A percentile compares a stretch with the other conserved stretches of the same genome.
phyloP scores from a whole-genome alignment of 2,329 filamentous ascomycete genomes.

The Anisogramma anomala region DNA sequence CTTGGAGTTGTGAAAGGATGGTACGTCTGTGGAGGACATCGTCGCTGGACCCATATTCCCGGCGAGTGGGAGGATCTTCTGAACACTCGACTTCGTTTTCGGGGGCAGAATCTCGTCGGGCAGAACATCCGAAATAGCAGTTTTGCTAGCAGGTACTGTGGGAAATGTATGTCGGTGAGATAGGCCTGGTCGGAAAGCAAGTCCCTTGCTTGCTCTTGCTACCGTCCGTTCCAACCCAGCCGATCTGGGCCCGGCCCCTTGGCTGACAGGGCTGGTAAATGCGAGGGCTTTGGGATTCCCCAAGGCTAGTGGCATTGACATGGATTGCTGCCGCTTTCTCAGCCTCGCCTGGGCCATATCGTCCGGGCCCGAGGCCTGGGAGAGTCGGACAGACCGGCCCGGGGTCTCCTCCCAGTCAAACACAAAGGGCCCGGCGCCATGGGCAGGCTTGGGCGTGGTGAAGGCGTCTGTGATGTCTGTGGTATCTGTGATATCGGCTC shows the following conservation, averaged over 20 bases:
- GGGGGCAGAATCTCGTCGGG: slow-evolving; percentile 15
- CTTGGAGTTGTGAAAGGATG: slow-evolving; percentile 23
- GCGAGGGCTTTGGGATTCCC: too few relatives aligned
- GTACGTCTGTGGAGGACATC: slow-evolving; percentile 8
- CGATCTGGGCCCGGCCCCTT: neutral
- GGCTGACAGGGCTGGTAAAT: neutral
- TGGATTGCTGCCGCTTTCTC: neutral
- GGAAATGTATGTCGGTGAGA: neutral
- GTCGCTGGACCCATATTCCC: slow-evolving; percentile 9
- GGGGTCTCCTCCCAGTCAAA: slow-evolving; percentile 9
- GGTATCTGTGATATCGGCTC: neutral
- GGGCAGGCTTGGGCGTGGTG: neutral
- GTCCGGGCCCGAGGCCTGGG: neutral
- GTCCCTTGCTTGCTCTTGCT: neutral
- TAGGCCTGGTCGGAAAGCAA: neutral
- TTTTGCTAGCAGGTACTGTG: neutral
- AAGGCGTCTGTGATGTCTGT: neutral
- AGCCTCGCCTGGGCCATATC: neutral
- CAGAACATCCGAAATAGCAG: slow-evolving; percentile 6
- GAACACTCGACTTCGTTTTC: slow-evolving; percentile 15
- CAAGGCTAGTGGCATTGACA: too few relatives aligned
- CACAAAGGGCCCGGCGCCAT: neutral
- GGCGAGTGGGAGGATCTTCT: slow-evolving; percentile 16
- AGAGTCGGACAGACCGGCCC: neutral
- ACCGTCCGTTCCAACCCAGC: neutral